A percentile compares a stretch with the other conserved stretches of the same genome.
phyloP scores from a whole-genome alignment of 176 grass and related monocot genomes.

The Pontederia crassipes region DNA sequence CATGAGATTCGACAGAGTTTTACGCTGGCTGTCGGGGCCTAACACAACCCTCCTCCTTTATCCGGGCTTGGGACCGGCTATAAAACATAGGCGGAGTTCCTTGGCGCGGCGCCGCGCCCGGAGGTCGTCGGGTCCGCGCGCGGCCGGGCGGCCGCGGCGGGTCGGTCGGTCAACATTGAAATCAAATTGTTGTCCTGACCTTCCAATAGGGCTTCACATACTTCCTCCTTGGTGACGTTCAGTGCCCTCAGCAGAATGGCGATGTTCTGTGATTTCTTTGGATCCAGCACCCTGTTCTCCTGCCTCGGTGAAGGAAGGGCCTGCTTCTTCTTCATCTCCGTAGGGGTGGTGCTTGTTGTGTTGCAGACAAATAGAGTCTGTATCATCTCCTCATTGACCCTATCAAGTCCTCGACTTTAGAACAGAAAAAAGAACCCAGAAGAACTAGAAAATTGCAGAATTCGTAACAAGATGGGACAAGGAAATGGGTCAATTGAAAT shows the following conservation, averaged over 20 bases:
- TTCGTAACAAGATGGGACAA: neutral
- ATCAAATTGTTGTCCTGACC: conserved; percentile 22
- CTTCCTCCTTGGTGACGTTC: conserved; percentile 51
- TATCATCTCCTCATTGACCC: conserved; percentile 69
- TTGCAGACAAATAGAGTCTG: conserved; percentile 66
- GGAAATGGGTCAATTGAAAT: neutral
- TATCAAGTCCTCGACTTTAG: conserved; percentile 2
- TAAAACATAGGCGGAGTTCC: no score
- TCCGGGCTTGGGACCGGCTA: no score
- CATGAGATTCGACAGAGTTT: no score
- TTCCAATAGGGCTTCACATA: conserved; percentile 60
- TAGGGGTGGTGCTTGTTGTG: conserved; percentile 14
- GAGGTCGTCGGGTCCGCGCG: no score
- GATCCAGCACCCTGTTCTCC: conserved; percentile 57
- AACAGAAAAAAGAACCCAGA: neutral
- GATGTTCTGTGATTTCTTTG: conserved; percentile 59
- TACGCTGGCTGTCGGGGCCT: no score
- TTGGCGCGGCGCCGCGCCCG: no score
- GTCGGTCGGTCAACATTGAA: no score
- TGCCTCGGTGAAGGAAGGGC: conserved; percentile 5
- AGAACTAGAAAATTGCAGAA: neutral
- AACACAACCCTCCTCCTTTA: no score
- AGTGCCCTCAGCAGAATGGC: conserved; percentile 66
- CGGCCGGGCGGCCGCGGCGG: no score
- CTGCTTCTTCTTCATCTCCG: neutral